Evolutionary conservation across 805 yeast species (phyloP).

Genomic region (Candida dajiaensis): DNA sequence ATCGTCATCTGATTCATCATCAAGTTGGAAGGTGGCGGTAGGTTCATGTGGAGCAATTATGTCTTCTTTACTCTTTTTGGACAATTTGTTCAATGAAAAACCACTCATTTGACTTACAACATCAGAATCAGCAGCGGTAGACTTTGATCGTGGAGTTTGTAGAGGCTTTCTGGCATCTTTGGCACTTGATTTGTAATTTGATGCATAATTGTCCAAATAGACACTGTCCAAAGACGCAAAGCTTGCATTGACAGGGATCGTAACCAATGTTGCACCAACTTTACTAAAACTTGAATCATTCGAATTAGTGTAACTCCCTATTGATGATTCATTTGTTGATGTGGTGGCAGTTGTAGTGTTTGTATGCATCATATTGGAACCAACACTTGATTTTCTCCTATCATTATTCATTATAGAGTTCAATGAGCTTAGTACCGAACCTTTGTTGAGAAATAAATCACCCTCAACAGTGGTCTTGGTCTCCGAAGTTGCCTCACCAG

Average conservation of each 20-base stretch:
- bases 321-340: not conserved
- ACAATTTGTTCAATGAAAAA: conserved; percentile 14
- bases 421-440: conserved; percentile 22
- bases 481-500: conserved; percentile 18
- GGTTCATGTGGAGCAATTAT: conserved; percentile 19
- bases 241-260: conserved; percentile 64
- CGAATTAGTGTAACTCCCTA: conserved; percentile 4
- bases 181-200: conserved; percentile 13
- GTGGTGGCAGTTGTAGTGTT: conserved; percentile 1
- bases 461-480: conserved; percentile 26
- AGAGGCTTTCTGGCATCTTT: conserved; percentile 14
- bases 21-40: conserved; percentile 4
- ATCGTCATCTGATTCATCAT: conserved; percentile 5
- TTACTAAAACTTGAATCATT: conserved; percentile 30
- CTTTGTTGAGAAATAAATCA: conserved; percentile 23
- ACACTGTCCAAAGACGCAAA: conserved; percentile 74
- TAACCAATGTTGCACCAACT: conserved; percentile 49
- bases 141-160: not conserved
- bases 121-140: not conserved
- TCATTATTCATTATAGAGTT: conserved; percentile 21
- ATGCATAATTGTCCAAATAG: conserved; percentile 47
- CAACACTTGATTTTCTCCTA: conserved; percentile 16
- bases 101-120: conserved; percentile 14
- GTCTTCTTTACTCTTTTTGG: conserved; percentile 11
- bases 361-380: conserved; percentile 3